These are phyloP conservation scores for Casuarina glauca DNA, from an alignment of 306 rosid genomes.

Conservation along the genomic window DNA sequence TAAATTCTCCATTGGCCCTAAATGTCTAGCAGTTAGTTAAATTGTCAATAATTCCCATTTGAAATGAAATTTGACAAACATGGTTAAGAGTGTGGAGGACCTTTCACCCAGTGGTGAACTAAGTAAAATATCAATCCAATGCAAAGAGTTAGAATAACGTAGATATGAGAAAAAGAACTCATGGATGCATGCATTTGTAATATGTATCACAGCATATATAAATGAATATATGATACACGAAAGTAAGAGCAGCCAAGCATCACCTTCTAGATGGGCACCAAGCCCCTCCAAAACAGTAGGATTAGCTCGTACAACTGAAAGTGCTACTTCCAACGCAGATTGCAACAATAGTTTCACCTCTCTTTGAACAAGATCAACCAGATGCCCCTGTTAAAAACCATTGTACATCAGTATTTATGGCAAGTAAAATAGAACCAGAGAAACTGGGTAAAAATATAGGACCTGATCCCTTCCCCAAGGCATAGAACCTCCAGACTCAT, in stretches of 20 bases:
- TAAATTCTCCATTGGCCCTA: background rate
- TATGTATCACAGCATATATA: background rate
- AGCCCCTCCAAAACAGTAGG: conserved; percentile 92
- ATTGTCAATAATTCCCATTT: too few relatives aligned
- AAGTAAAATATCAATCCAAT: too few relatives aligned
- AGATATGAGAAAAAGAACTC: too few relatives aligned
- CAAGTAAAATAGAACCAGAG: conserved; percentile 15
- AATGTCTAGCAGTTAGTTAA: conserved; percentile 3
- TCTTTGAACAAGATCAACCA: conserved; percentile 89
- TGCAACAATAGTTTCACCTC: conserved; percentile 88
- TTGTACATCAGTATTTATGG: conserved; percentile 39
- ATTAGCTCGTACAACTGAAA: conserved; percentile 82
- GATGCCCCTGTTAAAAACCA: conserved; percentile 70
- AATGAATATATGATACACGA: background rate
- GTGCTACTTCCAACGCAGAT: conserved; percentile 89
- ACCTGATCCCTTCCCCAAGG: conserved; percentile 99
- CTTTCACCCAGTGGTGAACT: too few relatives aligned
- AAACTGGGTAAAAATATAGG: conserved; percentile 27
- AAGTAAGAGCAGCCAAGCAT: background rate
- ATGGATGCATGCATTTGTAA: too few relatives aligned
- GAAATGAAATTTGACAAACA: too few relatives aligned
- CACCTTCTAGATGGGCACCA: conserved; percentile 91
- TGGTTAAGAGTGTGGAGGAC: too few relatives aligned
- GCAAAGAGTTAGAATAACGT: too few relatives aligned
- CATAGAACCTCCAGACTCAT: conserved; percentile 75